These are phyloP conservation scores for Auriscalpium microsporum DNA, from an alignment of 768 basidiomycete species.

Conservation along the genomic window DNA sequence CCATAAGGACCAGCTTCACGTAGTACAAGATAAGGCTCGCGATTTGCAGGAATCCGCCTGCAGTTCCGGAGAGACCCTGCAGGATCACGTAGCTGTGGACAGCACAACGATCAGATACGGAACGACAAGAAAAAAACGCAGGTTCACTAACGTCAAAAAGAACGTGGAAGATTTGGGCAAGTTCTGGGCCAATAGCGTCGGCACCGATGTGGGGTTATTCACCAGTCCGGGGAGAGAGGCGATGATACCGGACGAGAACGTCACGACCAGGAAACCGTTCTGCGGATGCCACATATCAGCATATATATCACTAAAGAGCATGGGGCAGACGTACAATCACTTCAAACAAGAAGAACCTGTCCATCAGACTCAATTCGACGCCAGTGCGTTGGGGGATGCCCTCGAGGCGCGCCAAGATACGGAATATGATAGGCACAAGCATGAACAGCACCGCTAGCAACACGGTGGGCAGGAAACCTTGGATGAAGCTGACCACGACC, in stretches of 20 bases:
- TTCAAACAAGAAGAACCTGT: conserved; percentile 85
- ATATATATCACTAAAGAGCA: not conserved
- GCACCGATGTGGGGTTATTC: conserved; percentile 60
- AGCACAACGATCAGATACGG: not conserved
- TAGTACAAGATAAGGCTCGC: conserved; percentile 78
- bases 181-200: conserved; percentile 64
- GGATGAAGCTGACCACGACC: conserved; percentile 69
- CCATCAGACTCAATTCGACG: conserved; percentile 88
- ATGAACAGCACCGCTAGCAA: conserved; percentile 86
- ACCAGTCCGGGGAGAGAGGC: conserved; percentile 55
- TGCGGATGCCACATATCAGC: conserved; percentile 24
- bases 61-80: conserved; percentile 73
- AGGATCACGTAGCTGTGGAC: conserved; percentile 58
- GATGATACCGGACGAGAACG: conserved; percentile 76
- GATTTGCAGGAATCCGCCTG: conserved; percentile 72
- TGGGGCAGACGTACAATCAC: conserved; percentile 55
- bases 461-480: conserved; percentile 84
- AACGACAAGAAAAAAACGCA: not conserved
- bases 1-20: conserved; percentile 80
- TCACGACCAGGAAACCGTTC: conserved; percentile 92
- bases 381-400: conserved; percentile 82
- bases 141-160: conserved; percentile 65
- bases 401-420: conserved; percentile 76
- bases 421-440: conserved; percentile 76
- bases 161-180: conserved; percentile 82